Base-by-base conservation (phyloP, 495 filamentous ascomycete species). In the Neurospora sp. region DNA sequence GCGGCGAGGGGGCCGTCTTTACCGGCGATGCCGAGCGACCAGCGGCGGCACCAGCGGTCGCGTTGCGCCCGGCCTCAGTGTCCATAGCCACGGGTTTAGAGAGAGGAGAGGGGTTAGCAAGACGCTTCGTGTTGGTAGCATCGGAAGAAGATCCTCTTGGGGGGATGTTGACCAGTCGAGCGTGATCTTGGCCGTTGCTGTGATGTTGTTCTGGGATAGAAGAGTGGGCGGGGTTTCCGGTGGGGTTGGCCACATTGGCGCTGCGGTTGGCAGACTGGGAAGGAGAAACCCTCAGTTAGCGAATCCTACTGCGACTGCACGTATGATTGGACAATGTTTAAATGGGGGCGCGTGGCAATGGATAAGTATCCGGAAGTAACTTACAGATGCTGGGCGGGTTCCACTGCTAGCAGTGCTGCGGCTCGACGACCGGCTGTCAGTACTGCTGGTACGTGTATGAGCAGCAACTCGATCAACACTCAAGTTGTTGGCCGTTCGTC, bases 101-200 rank as follows among this genome's bases (percentile, higher is more conserved):
- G 41, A 98, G 86, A 37, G 96, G 95, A 40, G 96, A 98, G 1
- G 94, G 93, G 78, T 88, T 93, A 76, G 83, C 86, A 47, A 88
- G 80, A 79, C 93, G 90, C 71, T 82, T 86, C 71, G 87, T 83
- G 71, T 79, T 86, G 70, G 88, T 83, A 74, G 80, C 85, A 82
- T 96, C 92, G 79, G 89, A 81, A 71, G 92, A 93, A 27, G 89
- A 89, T 72, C 85, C 89, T 78, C 91, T 85, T 68, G 91, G 86
- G 65, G 90, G 90, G 72, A 93, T 87, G 75, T 85, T 90, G 74
- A 92, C 85, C 69, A 82, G 81, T 76, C 87, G 89, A 39, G 86
- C 81, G 80, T 89, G 85, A 77, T 90, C 85, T 77, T 79, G 85
- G 82, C 69, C 80, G 73, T 79, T 45, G 41, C 74, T 75, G 71